Conservation (phyloP, 805 yeast species). For the Cyberlindnera mrakii region DNA sequence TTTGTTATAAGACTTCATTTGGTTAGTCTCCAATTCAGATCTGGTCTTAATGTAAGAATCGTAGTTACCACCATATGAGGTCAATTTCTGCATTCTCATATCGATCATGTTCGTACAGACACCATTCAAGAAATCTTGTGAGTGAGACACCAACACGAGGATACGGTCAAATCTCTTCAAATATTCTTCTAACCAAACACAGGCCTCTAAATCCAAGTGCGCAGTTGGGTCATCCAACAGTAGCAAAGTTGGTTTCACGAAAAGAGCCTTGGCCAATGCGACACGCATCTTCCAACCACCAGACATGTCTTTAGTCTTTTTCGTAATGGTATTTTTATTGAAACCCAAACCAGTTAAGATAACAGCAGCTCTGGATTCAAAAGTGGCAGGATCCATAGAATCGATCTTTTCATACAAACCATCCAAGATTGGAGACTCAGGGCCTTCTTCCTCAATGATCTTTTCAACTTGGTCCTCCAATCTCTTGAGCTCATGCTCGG, state of each 20-base stretch:
- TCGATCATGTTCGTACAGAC: constrained; percentile 98
- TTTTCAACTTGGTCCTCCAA: constrained; percentile 89
- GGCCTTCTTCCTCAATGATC: constrained; percentile 84
- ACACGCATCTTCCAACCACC: constrained; percentile 99
- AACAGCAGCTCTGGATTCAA: constrained; percentile 93
- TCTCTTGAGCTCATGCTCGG: constrained; percentile 86
- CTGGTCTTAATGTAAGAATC: constrained; percentile 95
- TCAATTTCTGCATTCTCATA: constrained; percentile 79
- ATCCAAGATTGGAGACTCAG: constrained; percentile 82
- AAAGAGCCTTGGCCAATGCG: constrained; percentile 94
- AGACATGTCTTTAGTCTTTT: constrained; percentile 97
- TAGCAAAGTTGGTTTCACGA: constrained; percentile 94
- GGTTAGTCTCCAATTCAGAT: constrained; percentile 89
- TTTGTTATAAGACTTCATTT: constrained; percentile 93
- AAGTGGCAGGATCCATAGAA: constrained; percentile 91
- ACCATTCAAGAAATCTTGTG: constrained; percentile 98
- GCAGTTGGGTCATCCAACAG: constrained; percentile 98
- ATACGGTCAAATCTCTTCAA: constrained; percentile 91
- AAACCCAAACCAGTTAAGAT: constrained; percentile 97
- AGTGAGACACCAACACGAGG: constrained; percentile 91
- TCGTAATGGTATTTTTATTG: constrained; percentile 77
- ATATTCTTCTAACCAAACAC: constrained; percentile 99
- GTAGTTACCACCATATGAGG: constrained; percentile 94
- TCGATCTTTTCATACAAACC: constrained; percentile 93
- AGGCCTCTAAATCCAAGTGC: constrained; percentile 97